Evolutionary conservation across 192 early-diverging fungal genomes (phyloP), one percentile per base, ranked within the genome.

Genomic region (Globomyces pollinis-pini): DNA sequence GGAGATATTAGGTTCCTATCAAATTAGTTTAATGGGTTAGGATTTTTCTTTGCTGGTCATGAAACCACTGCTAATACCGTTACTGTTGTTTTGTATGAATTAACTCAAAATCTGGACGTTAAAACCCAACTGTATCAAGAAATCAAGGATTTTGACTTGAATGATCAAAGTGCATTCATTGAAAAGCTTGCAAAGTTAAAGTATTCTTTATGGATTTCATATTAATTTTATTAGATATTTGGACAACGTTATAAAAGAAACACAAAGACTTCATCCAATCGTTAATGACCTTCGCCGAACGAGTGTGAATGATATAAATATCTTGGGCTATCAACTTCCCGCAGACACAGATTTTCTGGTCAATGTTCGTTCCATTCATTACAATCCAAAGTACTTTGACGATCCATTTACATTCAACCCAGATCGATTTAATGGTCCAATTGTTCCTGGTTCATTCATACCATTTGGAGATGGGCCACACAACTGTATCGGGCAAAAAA

Each of bases 401-500:
- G 34, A 73, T 15, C 64, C 72, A 2, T 34, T 51, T 13, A 50
- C 24, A n/a, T 78, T 73, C 51, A 55, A 64, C 32, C 76, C 76
- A 6, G 67, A 70, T 24, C 21, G 76, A 24, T 78, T 65, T 65
- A 31, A 53, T 13, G 31, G 45, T 15, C 44, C 33, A 3, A 33
- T 60, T 4, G 59, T 44, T 12, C 58, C 68, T 26, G 66, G 74
- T 7, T 43, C 54, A n/a, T 77, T 64, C 43, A 21, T 75, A 5
- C 72, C 76, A 7, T 78, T 78, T 67, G 68, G 60, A 1, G 65
- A 70, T 24, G 74, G 74, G 2, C 61, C 50, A 31, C 20, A 36
- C 15, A 63, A 51, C 34, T 71, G 70, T 34, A 71, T 78, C 32
- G 76, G 75, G 8, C 68, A 71, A 51, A 77, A 77, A 42, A 68